Conservation (phyloP, 1,284 basidiomycete species). For the Pholiota adiposa region DNA sequence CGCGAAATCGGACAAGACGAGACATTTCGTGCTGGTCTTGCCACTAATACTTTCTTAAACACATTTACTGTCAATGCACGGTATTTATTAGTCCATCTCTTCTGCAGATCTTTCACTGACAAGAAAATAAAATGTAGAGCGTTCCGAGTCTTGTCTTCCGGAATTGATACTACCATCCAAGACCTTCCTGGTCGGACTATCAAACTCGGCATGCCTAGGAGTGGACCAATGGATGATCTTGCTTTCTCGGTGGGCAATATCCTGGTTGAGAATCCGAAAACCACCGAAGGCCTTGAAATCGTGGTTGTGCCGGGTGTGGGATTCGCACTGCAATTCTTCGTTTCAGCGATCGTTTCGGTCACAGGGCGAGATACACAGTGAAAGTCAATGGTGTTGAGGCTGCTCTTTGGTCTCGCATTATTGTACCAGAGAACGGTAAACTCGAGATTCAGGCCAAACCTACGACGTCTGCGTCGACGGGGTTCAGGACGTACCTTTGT, state of each 20-base stretch:
- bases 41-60: constrained; percentile 63
- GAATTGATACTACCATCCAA: constrained; percentile 67
- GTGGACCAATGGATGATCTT: constrained; percentile 69
- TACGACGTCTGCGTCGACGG: constrained; percentile 26
- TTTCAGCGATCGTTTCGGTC: constrained; percentile 54
- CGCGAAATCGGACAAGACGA: constrained; percentile 45
- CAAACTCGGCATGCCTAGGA: constrained; percentile 67
- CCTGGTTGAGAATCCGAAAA: constrained; percentile 59
- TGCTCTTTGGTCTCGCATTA: constrained; percentile 53
- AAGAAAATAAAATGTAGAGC: constrained; percentile 35
- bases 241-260: constrained; percentile 65
- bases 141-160: constrained; percentile 59
- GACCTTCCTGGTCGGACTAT: constrained; percentile 63
- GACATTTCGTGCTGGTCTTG: constrained; percentile 49
- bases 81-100: constrained; percentile 31
- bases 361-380: constrained; percentile 56
- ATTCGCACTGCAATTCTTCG: constrained; percentile 50
- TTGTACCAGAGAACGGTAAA: constrained; percentile 48
- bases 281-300: constrained; percentile 64
- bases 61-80: constrained; percentile 45
- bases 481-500: constrained; percentile 62
- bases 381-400: constrained; percentile 44
- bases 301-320: constrained; percentile 42
- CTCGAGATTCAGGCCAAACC: constrained; percentile 43
- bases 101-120: background rate